Percentiles rank a stretch among this genome's conserved stretches.
Evolutionary conservation across 78 protist species (phyloP).

Genomic region (Carpediemonas membranifera): DNA sequence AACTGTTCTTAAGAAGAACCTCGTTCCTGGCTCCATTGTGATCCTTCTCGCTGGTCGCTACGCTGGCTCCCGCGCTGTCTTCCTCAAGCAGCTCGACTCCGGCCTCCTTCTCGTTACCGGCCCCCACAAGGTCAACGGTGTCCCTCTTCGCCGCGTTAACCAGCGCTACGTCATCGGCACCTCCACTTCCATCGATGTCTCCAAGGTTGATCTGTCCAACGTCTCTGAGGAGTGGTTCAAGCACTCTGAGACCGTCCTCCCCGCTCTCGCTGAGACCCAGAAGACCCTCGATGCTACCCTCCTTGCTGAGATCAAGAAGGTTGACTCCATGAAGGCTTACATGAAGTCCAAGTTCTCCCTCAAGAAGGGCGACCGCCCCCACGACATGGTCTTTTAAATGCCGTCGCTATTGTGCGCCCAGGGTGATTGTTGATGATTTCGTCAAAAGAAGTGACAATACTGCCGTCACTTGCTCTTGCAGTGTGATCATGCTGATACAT

Average conservation of each 20-base stretch:
- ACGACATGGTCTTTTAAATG: conserved; percentile 52
- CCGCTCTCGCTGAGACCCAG: too few species aligned
- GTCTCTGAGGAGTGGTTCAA: conserved; percentile 20
- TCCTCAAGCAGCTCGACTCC: conserved; percentile 75
- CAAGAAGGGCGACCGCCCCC: conserved; percentile 38
- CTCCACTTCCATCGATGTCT: conserved; percentile 75
- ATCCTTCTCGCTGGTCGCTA: conserved; percentile 86
- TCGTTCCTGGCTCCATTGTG: conserved; percentile 88
- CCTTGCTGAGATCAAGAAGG: conserved; percentile 61
- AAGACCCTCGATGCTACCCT: conserved; percentile 51
- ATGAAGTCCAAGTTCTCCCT: conserved; percentile 56
- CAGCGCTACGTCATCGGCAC: conserved; percentile 91
- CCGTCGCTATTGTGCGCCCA: too few species aligned
- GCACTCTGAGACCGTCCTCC: conserved; percentile 30
- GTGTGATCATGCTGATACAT: too few species aligned
- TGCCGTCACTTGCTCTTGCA: too few species aligned
- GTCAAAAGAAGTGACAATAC: too few species aligned
- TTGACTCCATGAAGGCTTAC: conserved; percentile 53
- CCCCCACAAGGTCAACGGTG: conserved; percentile 92
- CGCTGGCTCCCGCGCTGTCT: conserved; percentile 85
- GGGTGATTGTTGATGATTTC: too few species aligned
- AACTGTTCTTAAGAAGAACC: conserved; percentile 55
- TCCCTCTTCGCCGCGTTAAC: conserved; percentile 90
- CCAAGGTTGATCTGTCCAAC: conserved; percentile 27
- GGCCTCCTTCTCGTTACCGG: conserved; percentile 91